Evolutionary conservation across 2,329 filamentous ascomycete genomes (phyloP).

Genomic region (Trichoderma breve): DNA sequence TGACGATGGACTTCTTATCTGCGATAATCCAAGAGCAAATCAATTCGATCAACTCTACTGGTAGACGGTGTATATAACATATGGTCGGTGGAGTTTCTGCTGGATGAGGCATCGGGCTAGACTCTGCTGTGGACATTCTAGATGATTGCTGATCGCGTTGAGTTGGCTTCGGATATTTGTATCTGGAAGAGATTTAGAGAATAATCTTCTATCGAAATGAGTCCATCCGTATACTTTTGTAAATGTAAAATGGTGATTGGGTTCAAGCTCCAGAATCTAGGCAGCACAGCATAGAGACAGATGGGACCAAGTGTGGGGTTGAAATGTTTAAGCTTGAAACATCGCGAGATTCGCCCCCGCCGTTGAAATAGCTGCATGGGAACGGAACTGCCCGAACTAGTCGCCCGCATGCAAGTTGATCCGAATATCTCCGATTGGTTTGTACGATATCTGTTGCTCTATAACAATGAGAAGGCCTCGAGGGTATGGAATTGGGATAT

Average conservation of each 20-base stretch:
- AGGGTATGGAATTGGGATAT: not conserved
- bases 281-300: not conserved
- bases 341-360: not conserved
- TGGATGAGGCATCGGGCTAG: not conserved
- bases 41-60: not conserved
- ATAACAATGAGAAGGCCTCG: not conserved
- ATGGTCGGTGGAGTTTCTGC: not conserved
- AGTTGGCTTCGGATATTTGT: not conserved
- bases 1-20: not conserved
- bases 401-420: not conserved
- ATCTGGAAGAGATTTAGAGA: not conserved
- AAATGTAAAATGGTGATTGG: not conserved
- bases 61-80: not conserved
- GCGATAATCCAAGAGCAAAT: not conserved
- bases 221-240: not conserved
- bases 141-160: not conserved
- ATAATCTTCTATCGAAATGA: not conserved
- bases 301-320: not conserved
- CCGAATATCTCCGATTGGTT: not conserved
- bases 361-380: not conserved
- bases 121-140: not conserved
- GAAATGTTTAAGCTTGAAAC: not conserved
- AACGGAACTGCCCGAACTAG: not conserved
- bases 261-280: rapidly evolving
- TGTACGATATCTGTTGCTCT: not conserved